Evolutionary conservation across 1,284 basidiomycete genomes (phyloP).

Genomic region (Leccinum solheimii): DNA sequence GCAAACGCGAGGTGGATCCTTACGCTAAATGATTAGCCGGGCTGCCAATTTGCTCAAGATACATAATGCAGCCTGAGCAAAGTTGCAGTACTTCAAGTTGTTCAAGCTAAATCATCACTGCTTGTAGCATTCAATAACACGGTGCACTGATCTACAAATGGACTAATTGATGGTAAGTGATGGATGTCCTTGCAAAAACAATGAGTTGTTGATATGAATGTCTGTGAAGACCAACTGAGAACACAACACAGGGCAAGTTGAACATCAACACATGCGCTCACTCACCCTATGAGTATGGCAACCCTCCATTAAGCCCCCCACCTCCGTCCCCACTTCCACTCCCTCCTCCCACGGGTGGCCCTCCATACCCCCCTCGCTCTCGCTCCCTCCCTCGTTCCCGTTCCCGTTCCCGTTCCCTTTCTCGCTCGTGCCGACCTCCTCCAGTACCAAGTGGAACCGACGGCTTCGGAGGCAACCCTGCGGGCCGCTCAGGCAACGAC

Average conservation of each 20-base stretch:
- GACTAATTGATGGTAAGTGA: background rate
- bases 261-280: background rate
- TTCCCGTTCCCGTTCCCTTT: conserved; percentile 7
- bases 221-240: background rate
- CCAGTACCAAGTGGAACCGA: conserved; percentile 16
- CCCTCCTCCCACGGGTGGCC: conserved; percentile 3
- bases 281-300: conserved; percentile 25
- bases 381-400: conserved; percentile 16
- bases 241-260: background rate
- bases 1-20: too few relatives aligned
- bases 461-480: conserved; percentile 24
- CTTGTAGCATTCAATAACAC: background rate
- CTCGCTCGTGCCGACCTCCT: conserved; percentile 24
- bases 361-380: conserved; percentile 18
- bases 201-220: background rate
- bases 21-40: background rate
- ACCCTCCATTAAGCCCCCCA: conserved; percentile 23
- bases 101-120: too few relatives aligned
- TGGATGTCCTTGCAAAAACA: background rate
- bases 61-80: background rate
- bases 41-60: too few relatives aligned
- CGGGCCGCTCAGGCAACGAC: conserved; percentile 23
- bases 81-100: background rate
- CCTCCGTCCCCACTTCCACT: conserved; percentile 11
- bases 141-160: background rate